Base-by-base conservation (phyloP, 257 asterid species). In the Plantago elongata region DNA sequence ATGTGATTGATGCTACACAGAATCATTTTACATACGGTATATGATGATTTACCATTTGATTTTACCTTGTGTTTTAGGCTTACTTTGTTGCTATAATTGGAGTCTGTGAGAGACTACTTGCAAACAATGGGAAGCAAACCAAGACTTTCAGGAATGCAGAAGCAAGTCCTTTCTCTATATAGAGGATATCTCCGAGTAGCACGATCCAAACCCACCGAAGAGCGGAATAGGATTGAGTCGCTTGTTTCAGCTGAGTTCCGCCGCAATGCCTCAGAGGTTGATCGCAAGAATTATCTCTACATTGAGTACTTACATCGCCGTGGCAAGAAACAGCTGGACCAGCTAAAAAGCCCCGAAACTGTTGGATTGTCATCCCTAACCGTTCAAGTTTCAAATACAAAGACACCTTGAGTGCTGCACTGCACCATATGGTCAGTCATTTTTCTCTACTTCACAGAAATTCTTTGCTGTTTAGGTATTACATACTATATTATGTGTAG, bases 81-180 rank as follows among this genome's bases (percentile, higher is more conserved):
- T 34, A 34, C 5, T 34, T 34, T 5, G 40, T 34, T 34, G 7
- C 40, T 34, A 4, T 34, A 3, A 34, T 34, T 34, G 40, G 40
- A 34, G 40, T 22, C 27, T 22, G 27, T 34, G 40, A 34, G 7
- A 34, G 7, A 34, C 40, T 34, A 34, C 40, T 34, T 34, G 0
- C 40, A 34, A 72, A 73, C 27, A 22, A 90, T 90, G 95, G 92
- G 84, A 68, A 11, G 37, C 57, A 86, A 70, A 54, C 81, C 87
- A 38, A 83, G 76, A 78, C 87, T 86, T 50, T 91, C 98, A 5
- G 96, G 98, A 49, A 81, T 91, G 86, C 98, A 91, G 72, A 84
- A 82, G 78, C 96, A 88, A 78, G 96, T 86, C 60, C 92, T 91
- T 70, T 77, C 90, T 66, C 71, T 88, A 45, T 85, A 90, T 15